Percentiles rank a stretch among this genome's conserved stretches.
phyloP scores from a whole-genome alignment of 1,284 basidiomycete genomes.

The Leccinum huronense region DNA sequence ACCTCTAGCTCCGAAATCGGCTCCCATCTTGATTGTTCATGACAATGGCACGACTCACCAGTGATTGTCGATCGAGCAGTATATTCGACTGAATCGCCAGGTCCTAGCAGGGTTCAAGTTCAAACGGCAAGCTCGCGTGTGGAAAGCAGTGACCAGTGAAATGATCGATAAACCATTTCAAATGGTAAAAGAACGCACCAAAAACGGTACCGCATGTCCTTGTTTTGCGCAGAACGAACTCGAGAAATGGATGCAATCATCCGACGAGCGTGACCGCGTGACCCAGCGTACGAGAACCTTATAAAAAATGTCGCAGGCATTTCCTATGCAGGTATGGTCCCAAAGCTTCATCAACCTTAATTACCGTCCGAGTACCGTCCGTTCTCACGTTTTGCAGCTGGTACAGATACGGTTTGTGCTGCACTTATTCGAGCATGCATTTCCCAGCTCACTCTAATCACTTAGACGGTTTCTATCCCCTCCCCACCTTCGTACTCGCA shows the following conservation, averaged over 20 bases:
- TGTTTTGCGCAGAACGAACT: constrained; percentile 41
- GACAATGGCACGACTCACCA: constrained; percentile 37
- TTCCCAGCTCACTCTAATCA: constrained; percentile 9
- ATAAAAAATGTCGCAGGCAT: constrained; percentile 46
- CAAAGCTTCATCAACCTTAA: not conserved
- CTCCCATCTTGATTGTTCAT: not conserved
- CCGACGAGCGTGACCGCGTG: constrained; percentile 11
- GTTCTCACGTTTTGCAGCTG: constrained; percentile 17
- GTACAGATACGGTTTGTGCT: constrained; percentile 28
- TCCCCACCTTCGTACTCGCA: constrained; percentile 39
- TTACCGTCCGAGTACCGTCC: not conserved
- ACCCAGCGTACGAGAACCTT: constrained; percentile 34
- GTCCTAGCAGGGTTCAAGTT: constrained; percentile 26
- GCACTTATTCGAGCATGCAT: not conserved
- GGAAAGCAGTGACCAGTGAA: constrained; percentile 37
- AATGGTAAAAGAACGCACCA: constrained; percentile 38
- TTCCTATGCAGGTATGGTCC: constrained; percentile 39
- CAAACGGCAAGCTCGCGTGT: constrained; percentile 39
- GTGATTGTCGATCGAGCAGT: constrained; percentile 53
- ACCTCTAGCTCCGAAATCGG: constrained; percentile 45
- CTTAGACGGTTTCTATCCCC: constrained; percentile 20
- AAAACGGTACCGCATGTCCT: constrained; percentile 32
- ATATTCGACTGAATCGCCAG: constrained; percentile 49
- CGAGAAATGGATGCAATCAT: constrained; percentile 31
- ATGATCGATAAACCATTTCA: constrained; percentile 45